Conservation (phyloP, 768 basidiomycete species). For the Suillus subluteus region DNA sequence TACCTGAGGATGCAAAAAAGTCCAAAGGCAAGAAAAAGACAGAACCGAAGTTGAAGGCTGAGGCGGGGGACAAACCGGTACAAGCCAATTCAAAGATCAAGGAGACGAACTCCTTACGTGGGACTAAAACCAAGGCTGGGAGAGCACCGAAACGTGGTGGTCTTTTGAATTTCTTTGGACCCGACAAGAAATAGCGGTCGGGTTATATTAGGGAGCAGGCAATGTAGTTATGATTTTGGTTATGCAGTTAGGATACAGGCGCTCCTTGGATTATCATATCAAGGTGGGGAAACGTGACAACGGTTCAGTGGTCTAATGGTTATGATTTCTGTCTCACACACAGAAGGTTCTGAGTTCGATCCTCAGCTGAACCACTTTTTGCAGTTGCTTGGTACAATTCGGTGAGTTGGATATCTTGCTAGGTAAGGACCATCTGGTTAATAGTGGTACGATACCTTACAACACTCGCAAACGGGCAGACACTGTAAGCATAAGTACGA, state of each 20-base stretch:
- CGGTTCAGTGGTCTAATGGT: conserved; percentile 51
- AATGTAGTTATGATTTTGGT: background rate
- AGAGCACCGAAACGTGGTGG: conserved; percentile 29
- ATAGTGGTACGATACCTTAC: no score
- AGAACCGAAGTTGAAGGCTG: conserved; percentile 22
- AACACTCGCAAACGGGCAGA: no score
- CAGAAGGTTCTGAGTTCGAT: conserved; percentile 54
- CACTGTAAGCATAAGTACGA: background rate
- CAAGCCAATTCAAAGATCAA: conserved; percentile 18
- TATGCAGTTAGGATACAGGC: background rate
- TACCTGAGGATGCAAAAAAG: conserved; percentile 23
- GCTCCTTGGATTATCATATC: background rate
- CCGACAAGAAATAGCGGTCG: conserved; percentile 32
- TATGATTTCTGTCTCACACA: conserved; percentile 53
- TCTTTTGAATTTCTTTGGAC: conserved; percentile 37
- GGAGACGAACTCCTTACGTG: conserved; percentile 17
- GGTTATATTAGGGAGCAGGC: background rate
- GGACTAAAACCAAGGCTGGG: conserved; percentile 24
- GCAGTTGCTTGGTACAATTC: background rate
- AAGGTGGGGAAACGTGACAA: background rate
- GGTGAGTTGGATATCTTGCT: no score
- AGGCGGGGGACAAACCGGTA: conserved; percentile 28
- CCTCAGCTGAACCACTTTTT: conserved; percentile 46
- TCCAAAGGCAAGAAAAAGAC: conserved; percentile 24
- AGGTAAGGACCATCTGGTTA: no score